phyloP scores from a whole-genome alignment of 768 basidiomycete genomes.

The Rhodotorula kratochvilovae region DNA sequence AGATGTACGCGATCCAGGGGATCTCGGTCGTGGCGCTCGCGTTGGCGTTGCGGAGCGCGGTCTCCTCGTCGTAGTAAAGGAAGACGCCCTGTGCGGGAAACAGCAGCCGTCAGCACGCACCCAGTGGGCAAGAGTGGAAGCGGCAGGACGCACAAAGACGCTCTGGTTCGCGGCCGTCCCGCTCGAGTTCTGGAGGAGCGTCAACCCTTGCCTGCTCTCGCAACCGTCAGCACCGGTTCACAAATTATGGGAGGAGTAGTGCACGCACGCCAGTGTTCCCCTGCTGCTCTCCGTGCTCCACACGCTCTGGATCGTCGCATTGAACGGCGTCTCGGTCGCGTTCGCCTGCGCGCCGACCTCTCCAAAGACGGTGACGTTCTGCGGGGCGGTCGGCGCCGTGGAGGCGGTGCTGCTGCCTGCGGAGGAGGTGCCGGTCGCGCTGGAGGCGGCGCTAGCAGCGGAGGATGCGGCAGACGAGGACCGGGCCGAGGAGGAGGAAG shows the following conservation, averaged over 20 bases:
- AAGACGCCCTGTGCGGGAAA: conserved; percentile 20
- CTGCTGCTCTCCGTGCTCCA: conserved; percentile 8
- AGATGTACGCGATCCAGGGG: conserved; percentile 29
- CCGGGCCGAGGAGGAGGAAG: neutral
- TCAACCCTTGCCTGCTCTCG: conserved; percentile 19
- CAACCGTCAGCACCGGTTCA: too few species aligned
- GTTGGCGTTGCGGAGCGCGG: neutral
- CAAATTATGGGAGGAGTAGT: too few species aligned
- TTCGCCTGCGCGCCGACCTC: conserved; percentile 4
- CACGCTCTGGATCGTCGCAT: conserved; percentile 10
- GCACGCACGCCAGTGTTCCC: conserved; percentile 19
- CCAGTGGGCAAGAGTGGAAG: too few species aligned
- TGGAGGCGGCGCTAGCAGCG: neutral
- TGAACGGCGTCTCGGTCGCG: neutral
- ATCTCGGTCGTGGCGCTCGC: neutral
- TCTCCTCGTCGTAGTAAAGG: conserved; percentile 21
- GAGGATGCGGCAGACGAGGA: neutral
- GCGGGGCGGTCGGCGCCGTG: too few species aligned
- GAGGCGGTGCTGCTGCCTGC: neutral
- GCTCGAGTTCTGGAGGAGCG: conserved; percentile 25
- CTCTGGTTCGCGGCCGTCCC: neutral
- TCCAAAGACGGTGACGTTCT: neutral
- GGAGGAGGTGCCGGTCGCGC: neutral
- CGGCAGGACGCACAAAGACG: conserved; percentile 1
- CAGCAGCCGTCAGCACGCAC: neutral